phyloP scores from a whole-genome alignment of 1,284 basidiomycete species.

The Cryptococcus sp. region DNA sequence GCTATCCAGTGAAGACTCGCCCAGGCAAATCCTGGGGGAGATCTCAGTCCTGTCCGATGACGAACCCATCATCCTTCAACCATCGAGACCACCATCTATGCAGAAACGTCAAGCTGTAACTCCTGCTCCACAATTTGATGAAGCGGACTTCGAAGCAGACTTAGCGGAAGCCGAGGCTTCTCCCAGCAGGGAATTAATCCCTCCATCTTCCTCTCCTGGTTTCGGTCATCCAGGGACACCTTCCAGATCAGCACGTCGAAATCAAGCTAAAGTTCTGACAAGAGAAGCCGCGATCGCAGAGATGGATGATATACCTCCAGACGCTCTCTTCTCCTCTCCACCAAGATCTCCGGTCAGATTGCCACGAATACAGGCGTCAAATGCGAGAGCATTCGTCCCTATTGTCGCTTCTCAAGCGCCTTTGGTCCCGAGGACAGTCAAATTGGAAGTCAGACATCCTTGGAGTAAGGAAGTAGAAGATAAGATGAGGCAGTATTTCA shows the following conservation, averaged over 20 bases:
- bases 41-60: background rate
- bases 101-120: constrained; percentile 1
- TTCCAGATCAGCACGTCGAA: background rate
- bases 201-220: constrained; percentile 20
- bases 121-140: constrained; percentile 20
- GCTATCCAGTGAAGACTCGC: constrained; percentile 15
- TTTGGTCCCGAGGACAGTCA: constrained; percentile 8
- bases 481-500: constrained; percentile 64
- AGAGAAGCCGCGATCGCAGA: constrained; percentile 17
- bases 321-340: constrained; percentile 30
- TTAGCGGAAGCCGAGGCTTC: constrained; percentile 18
- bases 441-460: constrained; percentile 36
- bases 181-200: constrained; percentile 15
- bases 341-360: constrained; percentile 3
- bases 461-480: constrained; percentile 60
- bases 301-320: constrained; percentile 18
- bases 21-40: background rate
- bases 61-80: background rate
- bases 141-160: constrained; percentile 14
- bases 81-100: background rate
- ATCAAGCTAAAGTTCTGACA: background rate
- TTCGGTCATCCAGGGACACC: background rate
- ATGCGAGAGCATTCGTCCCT: constrained; percentile 4
- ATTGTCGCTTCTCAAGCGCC: background rate
- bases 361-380: constrained; percentile 11